Evolutionary conservation across 441 rosid species (phyloP).

Genomic region (Theobroma grandiflorum): DNA sequence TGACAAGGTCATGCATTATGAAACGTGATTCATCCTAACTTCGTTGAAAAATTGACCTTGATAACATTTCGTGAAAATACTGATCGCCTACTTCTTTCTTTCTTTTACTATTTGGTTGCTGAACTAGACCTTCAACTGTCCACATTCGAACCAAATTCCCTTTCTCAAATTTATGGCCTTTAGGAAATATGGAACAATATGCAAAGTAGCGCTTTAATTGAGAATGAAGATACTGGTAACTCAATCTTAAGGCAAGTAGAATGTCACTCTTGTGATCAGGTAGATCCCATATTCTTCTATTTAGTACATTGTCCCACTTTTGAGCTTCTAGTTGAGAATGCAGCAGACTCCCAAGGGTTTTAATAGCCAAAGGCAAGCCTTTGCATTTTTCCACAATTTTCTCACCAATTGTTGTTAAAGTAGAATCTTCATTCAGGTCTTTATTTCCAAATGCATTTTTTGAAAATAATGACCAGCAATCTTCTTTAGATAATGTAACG

Average conservation of each 20-base stretch:
- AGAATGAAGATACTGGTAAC: conserved; percentile 41
- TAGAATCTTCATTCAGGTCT: neutral
- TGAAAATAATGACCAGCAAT: conserved; percentile 34
- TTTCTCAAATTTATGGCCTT: conserved; percentile 37
- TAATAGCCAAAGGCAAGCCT: conserved; percentile 44
- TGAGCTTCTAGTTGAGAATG: conserved; percentile 8
- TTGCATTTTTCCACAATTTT: conserved; percentile 37
- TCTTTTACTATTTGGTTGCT: neutral
- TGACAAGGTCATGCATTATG: conserved; percentile 23
- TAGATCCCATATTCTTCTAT: conserved; percentile 30
- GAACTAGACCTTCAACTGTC: conserved; percentile 37
- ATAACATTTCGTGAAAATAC: conserved; percentile 28
- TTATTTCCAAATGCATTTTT: conserved; percentile 29
- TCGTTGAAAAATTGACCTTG: conserved; percentile 29
- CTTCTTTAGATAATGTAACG: too few species aligned
- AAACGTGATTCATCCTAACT: neutral
- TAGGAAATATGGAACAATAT: conserved; percentile 40
- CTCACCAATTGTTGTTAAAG: conserved; percentile 25
- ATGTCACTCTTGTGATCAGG: conserved; percentile 12
- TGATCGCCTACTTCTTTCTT: conserved; percentile 22
- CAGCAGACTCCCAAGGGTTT: conserved; percentile 34
- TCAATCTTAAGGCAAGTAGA: conserved; percentile 36
- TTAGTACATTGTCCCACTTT: conserved; percentile 33
- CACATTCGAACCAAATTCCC: conserved; percentile 38
- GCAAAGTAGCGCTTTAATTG: conserved; percentile 37